Evolutionary conservation across 202 grass and related monocot genomes (phyloP), one percentile per base, ranked within the genome.

Genomic region (Tripidium arundinaceum): DNA sequence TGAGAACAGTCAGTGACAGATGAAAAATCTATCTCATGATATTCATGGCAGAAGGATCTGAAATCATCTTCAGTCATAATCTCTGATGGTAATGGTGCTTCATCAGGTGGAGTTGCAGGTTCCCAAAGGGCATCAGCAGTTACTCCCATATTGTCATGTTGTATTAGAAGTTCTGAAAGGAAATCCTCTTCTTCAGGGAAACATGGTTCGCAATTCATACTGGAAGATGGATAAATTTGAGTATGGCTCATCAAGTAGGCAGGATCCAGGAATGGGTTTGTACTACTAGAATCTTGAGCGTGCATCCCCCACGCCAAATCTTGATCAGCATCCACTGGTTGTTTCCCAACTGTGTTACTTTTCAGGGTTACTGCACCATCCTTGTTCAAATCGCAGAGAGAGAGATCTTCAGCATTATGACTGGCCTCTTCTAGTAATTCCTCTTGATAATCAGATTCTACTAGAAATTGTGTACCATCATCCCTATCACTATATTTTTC

Each of bases 71-170:
- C 86, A 84, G 39, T 70, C 74, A 84, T 89, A 79, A 76, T 26
- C 85, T 93, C 79, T 76, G 86, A 82, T 60, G 77, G 60, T 66
- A 88, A 86, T 9, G 68, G 84, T 37, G 49, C 78, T 80, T 94
- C 91, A 71, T 84, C 70, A 76, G 89, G 83, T 79, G 79, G 87
- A 76, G 86, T 86, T 62, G 83, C 89, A 83, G 87, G 65, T 85
- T 91, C 90, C 86, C 86, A 89, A 59, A 93, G 83, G 49, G 89
- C 85, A 91, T 89, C 86, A 81, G 29, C 46, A 79, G 73, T 54
- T 86, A 29, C 68, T 77, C 76, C 68, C 47, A 41, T 81, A 77
- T 83, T 28, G 67, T 27, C 77, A 65, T 78, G 61, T 64, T 78
- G 77, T n/a, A 59, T 70, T 80, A 86, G 29, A 84, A 86, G 65